Base-by-base conservation (phyloP, 495 filamentous ascomycete genomes). In the Podospora fimiseda region DNA sequence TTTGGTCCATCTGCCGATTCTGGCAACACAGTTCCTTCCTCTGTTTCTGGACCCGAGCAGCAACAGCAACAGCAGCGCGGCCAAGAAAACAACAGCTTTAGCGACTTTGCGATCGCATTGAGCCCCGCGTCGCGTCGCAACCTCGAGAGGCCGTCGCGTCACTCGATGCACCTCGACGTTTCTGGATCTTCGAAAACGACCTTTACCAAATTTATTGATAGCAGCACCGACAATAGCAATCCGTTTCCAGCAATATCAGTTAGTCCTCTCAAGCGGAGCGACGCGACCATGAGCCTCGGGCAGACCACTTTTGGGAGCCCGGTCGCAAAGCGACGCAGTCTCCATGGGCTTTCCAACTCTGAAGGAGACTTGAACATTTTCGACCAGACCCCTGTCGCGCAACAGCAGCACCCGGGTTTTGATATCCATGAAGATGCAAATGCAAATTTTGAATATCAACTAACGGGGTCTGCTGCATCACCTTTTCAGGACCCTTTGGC, bases 191-290 rank as follows among this genome's bases (percentile, higher is more conserved):
- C 80, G 48, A 63, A 78, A 64, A 54, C 71, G 58, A 49, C 69
- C 52, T 43, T 80, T 49, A 63, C 74, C n/a, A 73, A 71, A 58
- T 65, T 78, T 38, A 53, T 70, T 20, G 75, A 76, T 27, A 56
- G 54, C 3, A 65, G 57, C 15, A 65, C 38, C 48, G 70, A 71
- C 9, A 33, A 33, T 33, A 5, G 27, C 27, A 33, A 11, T 33
- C 33, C 67, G 1, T 48, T 72, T 11, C 70, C 77, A 27, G 71
- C 83, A 14, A 67, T 77, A 16, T 82, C 86, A 43, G 83, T 86
- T 23, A 96, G 92, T 64, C 93, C 93, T 0, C 70, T 98, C 41
- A 97, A 97, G 71, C 82, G 94, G 44, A 94, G 83, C 60, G 93
- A 98, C 67, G 85, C 87, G 5, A 85, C 86, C 13, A 93, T 95